Conservation (phyloP, 1,139 yeast genomes). For the Entelexis paramagnoliae region DNA sequence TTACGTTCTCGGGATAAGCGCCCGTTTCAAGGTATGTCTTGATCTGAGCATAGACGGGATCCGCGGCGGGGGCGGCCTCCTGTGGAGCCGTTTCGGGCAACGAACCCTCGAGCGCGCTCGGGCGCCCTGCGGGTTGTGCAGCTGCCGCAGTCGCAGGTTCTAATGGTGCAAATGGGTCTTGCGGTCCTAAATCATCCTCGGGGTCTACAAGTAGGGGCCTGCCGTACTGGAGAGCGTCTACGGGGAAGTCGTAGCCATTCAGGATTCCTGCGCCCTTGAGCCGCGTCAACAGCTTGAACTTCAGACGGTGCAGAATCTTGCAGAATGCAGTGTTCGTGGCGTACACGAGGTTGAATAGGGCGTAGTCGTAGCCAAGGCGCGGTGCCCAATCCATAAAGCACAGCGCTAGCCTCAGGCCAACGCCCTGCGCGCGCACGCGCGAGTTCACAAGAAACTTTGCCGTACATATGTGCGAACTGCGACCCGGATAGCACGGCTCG, state of each 20-base stretch:
- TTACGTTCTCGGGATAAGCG: slow-evolving; percentile 71
- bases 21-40: slow-evolving; percentile 65
- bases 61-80: neutral
- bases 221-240: slow-evolving; percentile 72
- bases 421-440: slow-evolving; percentile 86
- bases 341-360: slow-evolving; percentile 75
- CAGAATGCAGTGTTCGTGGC: slow-evolving; percentile 80
- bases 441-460: slow-evolving; percentile 84
- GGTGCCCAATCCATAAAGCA: slow-evolving; percentile 89
- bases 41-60: neutral
- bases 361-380: slow-evolving; percentile 70
- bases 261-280: slow-evolving; percentile 77
- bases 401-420: slow-evolving; percentile 75
- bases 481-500: slow-evolving; percentile 84
- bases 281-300: slow-evolving; percentile 68
- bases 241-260: slow-evolving; percentile 72
- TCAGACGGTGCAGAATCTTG: slow-evolving; percentile 65
- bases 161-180: neutral
- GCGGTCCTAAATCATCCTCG: neutral
- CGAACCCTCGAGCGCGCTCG: too few relatives aligned
- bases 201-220: slow-evolving; percentile 31
- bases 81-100: neutral
- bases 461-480: slow-evolving; percentile 88
- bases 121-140: too few relatives aligned
- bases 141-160: neutral